phyloP scores from a whole-genome alignment of 192 early-diverging fungal species.

The Dispira simplex region DNA sequence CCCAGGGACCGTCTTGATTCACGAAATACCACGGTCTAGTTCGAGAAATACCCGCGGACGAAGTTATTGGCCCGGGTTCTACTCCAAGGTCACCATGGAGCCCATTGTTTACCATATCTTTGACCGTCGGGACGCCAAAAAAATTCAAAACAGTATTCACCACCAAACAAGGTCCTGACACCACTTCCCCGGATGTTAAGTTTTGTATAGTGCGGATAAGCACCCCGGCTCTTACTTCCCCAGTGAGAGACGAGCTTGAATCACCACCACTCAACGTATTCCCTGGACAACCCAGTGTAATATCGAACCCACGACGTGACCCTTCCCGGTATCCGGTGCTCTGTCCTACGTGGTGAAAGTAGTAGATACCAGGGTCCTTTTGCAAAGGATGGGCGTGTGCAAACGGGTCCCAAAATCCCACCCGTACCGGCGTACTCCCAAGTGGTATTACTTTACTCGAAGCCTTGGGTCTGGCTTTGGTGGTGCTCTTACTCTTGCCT shows the following conservation, averaged over 20 bases:
- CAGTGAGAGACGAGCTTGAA: neutral
- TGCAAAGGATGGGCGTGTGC: slow-evolving; percentile 7
- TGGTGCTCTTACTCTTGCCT: neutral
- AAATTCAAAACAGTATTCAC: slow-evolving; percentile 6
- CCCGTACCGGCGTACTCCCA: neutral
- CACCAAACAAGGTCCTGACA: slow-evolving; percentile 2
- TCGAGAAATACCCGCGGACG: neutral
- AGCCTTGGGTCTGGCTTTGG: neutral
- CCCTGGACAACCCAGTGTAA: slow-evolving; percentile 1
- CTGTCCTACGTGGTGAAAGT: slow-evolving; percentile 9
- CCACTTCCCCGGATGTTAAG: neutral
- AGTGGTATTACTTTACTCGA: neutral
- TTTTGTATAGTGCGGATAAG: slow-evolving; percentile 8
- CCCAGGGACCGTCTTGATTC: neutral
- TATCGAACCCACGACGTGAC: slow-evolving; percentile 3
- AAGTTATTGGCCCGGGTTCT: neutral
- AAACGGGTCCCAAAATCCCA: slow-evolving; percentile 9
- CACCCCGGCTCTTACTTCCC: neutral
- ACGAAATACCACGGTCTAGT: neutral
- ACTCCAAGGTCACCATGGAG: slow-evolving; percentile 1
- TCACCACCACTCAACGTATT: neutral
- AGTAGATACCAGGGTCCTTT: neutral
- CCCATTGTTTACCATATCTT: neutral
- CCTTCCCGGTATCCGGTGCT: slow-evolving; percentile 10
- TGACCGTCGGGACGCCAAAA: neutral